phyloP scores from a whole-genome alignment of 1,139 yeast species.

The Eremothecium gossypii region DNA sequence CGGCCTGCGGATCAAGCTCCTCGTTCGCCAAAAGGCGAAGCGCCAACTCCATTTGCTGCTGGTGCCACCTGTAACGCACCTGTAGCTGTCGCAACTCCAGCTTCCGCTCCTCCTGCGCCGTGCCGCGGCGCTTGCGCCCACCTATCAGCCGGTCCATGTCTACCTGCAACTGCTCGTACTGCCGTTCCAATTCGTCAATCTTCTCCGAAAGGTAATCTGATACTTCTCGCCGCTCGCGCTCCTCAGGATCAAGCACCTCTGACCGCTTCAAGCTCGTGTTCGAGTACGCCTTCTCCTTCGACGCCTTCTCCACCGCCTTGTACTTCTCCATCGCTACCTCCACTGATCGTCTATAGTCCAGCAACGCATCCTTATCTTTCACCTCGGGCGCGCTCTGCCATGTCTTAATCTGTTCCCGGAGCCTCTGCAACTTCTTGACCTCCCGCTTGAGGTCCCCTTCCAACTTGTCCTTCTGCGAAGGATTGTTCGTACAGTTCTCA shows the following conservation, averaged over 20 bases:
- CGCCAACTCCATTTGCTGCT: slow-evolving; percentile 53
- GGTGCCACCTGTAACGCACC: slow-evolving; percentile 46
- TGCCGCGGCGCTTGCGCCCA: slow-evolving; percentile 37
- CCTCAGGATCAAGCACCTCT: slow-evolving; percentile 53
- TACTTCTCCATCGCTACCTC: slow-evolving; percentile 79
- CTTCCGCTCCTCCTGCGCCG: slow-evolving; percentile 49
- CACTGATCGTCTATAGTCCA: slow-evolving; percentile 54
- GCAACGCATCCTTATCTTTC: slow-evolving; percentile 55
- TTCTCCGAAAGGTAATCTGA: slow-evolving; percentile 49
- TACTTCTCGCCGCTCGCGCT: slow-evolving; percentile 49
- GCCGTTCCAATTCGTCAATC: slow-evolving; percentile 56
- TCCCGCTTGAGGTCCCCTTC: slow-evolving; percentile 66
- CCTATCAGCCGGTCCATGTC: slow-evolving; percentile 42
- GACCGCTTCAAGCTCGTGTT: slow-evolving; percentile 44
- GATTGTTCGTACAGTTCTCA: slow-evolving; percentile 47
- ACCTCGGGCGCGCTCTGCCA: slow-evolving; percentile 69
- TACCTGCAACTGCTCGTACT: slow-evolving; percentile 51
- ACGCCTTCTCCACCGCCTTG: slow-evolving; percentile 65
- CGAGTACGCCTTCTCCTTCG: slow-evolving; percentile 68
- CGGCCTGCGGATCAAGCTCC: slow-evolving; percentile 48
- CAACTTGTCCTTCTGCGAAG: slow-evolving; percentile 64
- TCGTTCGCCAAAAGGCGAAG: slow-evolving; percentile 58
- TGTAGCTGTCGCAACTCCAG: slow-evolving; percentile 36
- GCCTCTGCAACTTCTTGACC: slow-evolving; percentile 62
- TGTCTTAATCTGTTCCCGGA: slow-evolving; percentile 67